Evolutionary conservation across 2,329 filamentous ascomycete species (phyloP), one percentile per base, ranked within the genome.

Genomic region (Aspergillus piperis): DNA sequence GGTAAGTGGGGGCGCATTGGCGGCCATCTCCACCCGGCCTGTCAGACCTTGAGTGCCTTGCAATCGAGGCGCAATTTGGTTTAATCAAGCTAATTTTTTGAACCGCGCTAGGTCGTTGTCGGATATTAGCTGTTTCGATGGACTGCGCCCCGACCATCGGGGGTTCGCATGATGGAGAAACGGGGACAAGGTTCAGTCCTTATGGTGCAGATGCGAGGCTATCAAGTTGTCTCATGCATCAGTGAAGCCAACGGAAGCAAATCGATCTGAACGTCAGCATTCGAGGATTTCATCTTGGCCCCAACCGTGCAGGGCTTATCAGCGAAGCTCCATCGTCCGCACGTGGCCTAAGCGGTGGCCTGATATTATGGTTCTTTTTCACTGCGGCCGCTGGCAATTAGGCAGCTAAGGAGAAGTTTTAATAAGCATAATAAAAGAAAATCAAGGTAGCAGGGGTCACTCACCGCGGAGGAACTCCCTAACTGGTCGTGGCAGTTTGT

Each of bases 1-100:
- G 15, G 19, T 13, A 25, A 25, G 52, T 54, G 52, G 52, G 52
- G 52, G 52, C 52, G 52, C 52, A 44, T 54, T 54, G 52, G 41
- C 39, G 30, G 23, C 25, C 13, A 41, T 44, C 36, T 42, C 52
- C 39, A 54, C 52, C 25, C 21, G 38, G 52, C 42, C 52, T 41
- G 52, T 54, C 52, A 54, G 23, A 30, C 25, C 30, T 47, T 39
- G 38, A 54, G 52, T 44, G 52, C 27, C 23, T 44, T 32, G 21
- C 50, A 39, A 53, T 21, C 50, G 13, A 23, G 27, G 19, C 32
- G 50, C 11, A 41, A 36, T 41, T 17, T 36, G 27, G 8, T 11
- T 53, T 41, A 21, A 44, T 44, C 41, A 44, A 21, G 41, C 11
- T 21, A 44, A 44, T 23, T 17, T 6, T 6, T 23, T 21, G 41